Evolutionary conservation across 129 eudicot genomes (phyloP), one percentile per base, ranked within the genome.

Genomic region (Arctium lappa): DNA sequence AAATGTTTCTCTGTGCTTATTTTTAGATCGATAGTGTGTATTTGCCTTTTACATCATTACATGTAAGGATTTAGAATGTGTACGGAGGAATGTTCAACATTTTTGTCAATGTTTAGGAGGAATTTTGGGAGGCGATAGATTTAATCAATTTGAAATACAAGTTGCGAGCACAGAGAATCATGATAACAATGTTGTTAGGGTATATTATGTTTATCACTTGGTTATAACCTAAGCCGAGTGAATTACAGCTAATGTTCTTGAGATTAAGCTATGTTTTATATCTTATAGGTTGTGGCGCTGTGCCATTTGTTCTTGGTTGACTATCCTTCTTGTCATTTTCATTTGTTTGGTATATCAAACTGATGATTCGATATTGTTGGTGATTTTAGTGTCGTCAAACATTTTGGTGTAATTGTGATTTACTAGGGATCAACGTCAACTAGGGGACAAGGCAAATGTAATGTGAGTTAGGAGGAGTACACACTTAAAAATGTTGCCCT

Each of bases 281-380:
- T 69, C 62, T 29, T 66, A 29, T 79, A 66, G 74, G 44, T 27
- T 42, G 32, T n/a, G n/a, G n/a, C n/a, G n/a, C n/a, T n/a, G n/a
- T 79, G 65, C 42, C 75, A 12, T 66, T 66, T 63, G 40, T 79
- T 66, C 63, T 65, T 40, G 31, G 40, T 66, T 79, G 66, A 79
- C 66, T 42, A 79, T 22, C 40, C 11, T 65, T 68, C 10, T 66
- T 79, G 74, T 69, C 68, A 44, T 44, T 69, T 69, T 69, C 76
- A 69, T 69, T 69, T 79, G 83, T 40, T 79, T 8, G 33, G 69
- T 68, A 69, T 69, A 12, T 69, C 82, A 44, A 30, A 40, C 30
- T 42, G n/a, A 44, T 40, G 44, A 68, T 60, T 65, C 72, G 6
- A 50, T 36, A 36, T 40, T 7, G 66, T 56, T 56, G 66, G 66